Evolutionary conservation across 2,329 filamentous ascomycete species (phyloP).

Genomic region (Trematosphaeria pertusa): DNA sequence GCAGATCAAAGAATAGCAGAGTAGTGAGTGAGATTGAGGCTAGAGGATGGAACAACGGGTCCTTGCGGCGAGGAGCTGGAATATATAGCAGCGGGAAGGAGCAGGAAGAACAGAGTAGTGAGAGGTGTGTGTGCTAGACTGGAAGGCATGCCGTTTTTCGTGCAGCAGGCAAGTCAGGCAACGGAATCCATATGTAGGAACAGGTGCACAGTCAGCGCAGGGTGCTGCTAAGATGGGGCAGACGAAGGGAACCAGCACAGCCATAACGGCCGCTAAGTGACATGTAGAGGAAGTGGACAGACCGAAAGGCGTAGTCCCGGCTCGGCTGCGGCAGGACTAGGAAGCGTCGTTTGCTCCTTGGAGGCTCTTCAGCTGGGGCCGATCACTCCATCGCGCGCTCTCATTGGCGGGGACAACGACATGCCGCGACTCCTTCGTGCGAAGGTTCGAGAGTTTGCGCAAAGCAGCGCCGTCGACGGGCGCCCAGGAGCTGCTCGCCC

Average conservation of each 20-base stretch:
- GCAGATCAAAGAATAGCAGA: slow-evolving; percentile 14
- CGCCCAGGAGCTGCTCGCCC: slow-evolving; percentile 21
- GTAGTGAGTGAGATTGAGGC: slow-evolving; percentile 17
- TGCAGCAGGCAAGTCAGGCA: slow-evolving; percentile 45
- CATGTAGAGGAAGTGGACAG: slow-evolving; percentile 34
- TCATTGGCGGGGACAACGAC: slow-evolving; percentile 32
- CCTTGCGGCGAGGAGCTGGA: slow-evolving; percentile 29
- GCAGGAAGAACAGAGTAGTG: slow-evolving; percentile 23
- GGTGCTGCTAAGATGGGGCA: slow-evolving; percentile 37
- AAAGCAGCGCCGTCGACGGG: slow-evolving; percentile 13
- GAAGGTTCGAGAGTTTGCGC: slow-evolving; percentile 20
- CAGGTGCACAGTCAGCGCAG: slow-evolving; percentile 44
- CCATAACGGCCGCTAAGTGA: slow-evolving; percentile 41
- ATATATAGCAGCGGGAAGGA: slow-evolving; percentile 42
- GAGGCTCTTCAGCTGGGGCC: slow-evolving; percentile 42
- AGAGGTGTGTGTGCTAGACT: slow-evolving; percentile 32
- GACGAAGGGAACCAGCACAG: slow-evolving; percentile 42
- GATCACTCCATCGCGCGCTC: slow-evolving; percentile 20
- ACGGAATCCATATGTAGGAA: slow-evolving; percentile 41
- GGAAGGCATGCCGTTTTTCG: slow-evolving; percentile 34
- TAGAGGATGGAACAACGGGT: slow-evolving; percentile 21
- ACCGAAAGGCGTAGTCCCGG: slow-evolving; percentile 24
- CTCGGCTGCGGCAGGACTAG: slow-evolving; percentile 36
- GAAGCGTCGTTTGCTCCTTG: slow-evolving; percentile 33
- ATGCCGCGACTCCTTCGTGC: slow-evolving; percentile 23